Evolutionary conservation across 2,329 filamentous ascomycete species (phyloP).

Genomic region (Fusarium tupiense): DNA sequence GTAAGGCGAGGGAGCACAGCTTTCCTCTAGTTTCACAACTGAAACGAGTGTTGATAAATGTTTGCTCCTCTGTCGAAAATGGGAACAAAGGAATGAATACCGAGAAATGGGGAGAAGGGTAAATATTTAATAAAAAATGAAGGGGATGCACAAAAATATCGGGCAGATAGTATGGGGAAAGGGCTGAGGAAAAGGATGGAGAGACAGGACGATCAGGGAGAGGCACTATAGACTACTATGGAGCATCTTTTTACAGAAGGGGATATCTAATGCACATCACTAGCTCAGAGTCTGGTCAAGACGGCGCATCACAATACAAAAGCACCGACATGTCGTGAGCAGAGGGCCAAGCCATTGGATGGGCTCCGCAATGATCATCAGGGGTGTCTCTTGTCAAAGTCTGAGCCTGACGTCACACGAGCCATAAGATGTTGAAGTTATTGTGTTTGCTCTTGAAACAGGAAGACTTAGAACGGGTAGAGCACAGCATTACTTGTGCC

Average conservation of each 20-base stretch:
- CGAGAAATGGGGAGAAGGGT: not conserved
- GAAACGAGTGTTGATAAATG: constrained; percentile 35
- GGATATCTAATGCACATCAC: constrained; percentile 35
- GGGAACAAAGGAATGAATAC: not conserved
- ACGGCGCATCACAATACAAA: constrained; percentile 35
- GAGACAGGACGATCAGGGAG: constrained; percentile 25
- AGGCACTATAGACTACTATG: not conserved
- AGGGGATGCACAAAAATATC: constrained; percentile 28
- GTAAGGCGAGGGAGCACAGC: constrained; percentile 40
- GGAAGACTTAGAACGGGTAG: not conserved
- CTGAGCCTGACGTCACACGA: constrained; percentile 32
- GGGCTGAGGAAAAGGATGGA: constrained; percentile 9
- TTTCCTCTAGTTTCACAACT: constrained; percentile 38
- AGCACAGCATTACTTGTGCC: not conserved
- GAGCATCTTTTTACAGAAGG: constrained; percentile 23
- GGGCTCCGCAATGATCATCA: constrained; percentile 32
- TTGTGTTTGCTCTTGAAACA: constrained; percentile 36
- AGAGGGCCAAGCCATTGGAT: constrained; percentile 21
- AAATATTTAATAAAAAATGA: constrained; percentile 20
- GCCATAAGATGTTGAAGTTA: not conserved
- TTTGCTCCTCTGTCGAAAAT: constrained; percentile 20
- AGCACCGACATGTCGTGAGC: constrained; percentile 9
- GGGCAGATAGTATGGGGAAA: constrained; percentile 16
- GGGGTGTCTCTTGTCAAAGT: constrained; percentile 11
- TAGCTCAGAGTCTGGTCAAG: constrained; percentile 16